Percentiles rank a stretch among this genome's conserved stretches.
phyloP scores from a whole-genome alignment of 805 yeast genomes.

The Pichia rugopelliculosa region DNA sequence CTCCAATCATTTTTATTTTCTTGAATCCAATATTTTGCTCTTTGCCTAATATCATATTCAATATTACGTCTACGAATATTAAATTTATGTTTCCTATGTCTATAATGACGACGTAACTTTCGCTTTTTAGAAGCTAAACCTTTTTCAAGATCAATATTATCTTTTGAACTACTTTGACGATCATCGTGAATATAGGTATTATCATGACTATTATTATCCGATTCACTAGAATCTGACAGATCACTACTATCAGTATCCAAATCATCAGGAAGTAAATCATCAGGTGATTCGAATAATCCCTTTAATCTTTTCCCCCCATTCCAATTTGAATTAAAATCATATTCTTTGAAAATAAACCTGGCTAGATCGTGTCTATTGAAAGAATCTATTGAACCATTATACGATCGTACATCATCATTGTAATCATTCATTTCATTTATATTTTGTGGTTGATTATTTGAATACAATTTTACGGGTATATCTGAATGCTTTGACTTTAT shows the following conservation, averaged over 20 bases:
- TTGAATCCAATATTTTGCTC: constrained; percentile 61
- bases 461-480: not conserved
- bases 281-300: constrained; percentile 34
- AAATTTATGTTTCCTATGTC: not conserved
- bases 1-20: constrained; percentile 56
- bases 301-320: constrained; percentile 62
- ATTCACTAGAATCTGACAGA: constrained; percentile 4
- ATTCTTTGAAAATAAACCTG: constrained; percentile 13
- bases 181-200: not conserved
- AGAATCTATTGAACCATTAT: constrained; percentile 16
- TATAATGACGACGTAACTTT: not conserved
- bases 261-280: constrained; percentile 19
- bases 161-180: constrained; percentile 3
- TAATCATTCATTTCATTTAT: not conserved
- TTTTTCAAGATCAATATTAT: constrained; percentile 15
- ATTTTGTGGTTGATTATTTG: not conserved
- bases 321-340: constrained; percentile 47
- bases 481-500: constrained; percentile 8
- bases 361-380: constrained; percentile 6
- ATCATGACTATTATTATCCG: not conserved
- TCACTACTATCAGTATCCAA: not conserved
- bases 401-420: not conserved
- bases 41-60: constrained; percentile 36
- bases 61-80: constrained; percentile 1
- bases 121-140: constrained; percentile 4